A percentile compares a stretch with the other conserved stretches of the same genome.
These are phyloP conservation scores for Hypoxylon sp. DNA, from an alignment of 2,329 filamentous ascomycete species.

Conservation along the genomic window DNA sequence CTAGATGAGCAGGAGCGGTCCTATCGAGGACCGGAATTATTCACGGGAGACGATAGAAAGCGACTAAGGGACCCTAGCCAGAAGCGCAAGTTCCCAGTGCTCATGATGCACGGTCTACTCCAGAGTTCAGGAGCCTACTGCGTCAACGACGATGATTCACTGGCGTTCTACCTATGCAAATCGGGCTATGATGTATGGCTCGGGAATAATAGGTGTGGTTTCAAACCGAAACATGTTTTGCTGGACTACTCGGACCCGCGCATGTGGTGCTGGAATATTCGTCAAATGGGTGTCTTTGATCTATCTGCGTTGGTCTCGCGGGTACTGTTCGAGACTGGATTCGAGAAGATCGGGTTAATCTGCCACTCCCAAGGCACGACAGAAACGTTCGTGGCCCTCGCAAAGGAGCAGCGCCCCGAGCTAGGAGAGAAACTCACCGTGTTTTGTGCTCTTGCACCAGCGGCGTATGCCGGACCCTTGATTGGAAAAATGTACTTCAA, in stretches of 20 bases:
- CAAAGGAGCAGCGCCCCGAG: conserved; percentile 89
- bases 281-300: conserved; percentile 92
- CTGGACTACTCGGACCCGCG: conserved; percentile 82
- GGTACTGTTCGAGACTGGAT: conserved; percentile 85
- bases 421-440: conserved; percentile 86
- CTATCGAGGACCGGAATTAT: conserved; percentile 72
- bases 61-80: conserved; percentile 55
- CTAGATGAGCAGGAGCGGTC: conserved; percentile 63
- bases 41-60: conserved; percentile 61
- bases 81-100: conserved; percentile 80
- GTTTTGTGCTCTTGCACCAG: conserved; percentile 91
- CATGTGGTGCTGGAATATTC: conserved; percentile 98
- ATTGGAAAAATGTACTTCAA: conserved; percentile 92
- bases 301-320: conserved; percentile 83
- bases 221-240: conserved; percentile 79
- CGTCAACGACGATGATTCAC: conserved; percentile 87
- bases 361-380: conserved; percentile 94
- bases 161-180: conserved; percentile 94
- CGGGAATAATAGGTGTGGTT: conserved; percentile 92
- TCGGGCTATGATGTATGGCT: conserved; percentile 95
- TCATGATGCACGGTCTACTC: conserved; percentile 89
- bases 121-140: conserved; percentile 92
- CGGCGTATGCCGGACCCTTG: conserved; percentile 88
- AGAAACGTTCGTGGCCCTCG: conserved; percentile 86
- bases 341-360: conserved; percentile 84